Evolutionary conservation across 768 basidiomycete species (phyloP).

Genomic region (Myochromella boudieri): DNA sequence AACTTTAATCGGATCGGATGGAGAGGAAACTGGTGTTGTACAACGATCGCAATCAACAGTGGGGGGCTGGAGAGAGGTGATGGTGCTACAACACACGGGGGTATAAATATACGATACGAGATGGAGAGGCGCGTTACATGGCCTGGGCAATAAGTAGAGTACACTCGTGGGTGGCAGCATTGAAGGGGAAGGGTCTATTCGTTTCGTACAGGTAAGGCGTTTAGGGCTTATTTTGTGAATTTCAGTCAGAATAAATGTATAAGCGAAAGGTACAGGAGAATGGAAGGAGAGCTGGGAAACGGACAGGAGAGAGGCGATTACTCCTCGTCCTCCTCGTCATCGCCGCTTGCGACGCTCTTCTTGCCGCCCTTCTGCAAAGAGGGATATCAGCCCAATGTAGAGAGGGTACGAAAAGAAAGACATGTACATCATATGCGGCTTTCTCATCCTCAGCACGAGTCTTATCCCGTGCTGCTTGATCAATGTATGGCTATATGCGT

Average conservation of each 20-base stretch:
- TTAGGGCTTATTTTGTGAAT: too few relatives aligned
- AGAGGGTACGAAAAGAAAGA: background rate
- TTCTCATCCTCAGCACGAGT: slow-evolving; percentile 83
- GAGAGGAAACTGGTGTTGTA: too few relatives aligned
- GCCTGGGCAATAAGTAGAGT: slow-evolving; percentile 3
- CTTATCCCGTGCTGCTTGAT: slow-evolving; percentile 88
- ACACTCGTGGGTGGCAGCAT: background rate
- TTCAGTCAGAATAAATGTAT: too few relatives aligned
- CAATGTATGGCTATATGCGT: slow-evolving; percentile 73
- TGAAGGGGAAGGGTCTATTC: background rate
- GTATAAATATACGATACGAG: background rate
- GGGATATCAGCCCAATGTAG: slow-evolving; percentile 1
- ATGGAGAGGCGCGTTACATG: background rate
- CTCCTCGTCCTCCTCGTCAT: slow-evolving; percentile 34
- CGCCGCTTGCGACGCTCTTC: slow-evolving; percentile 28
- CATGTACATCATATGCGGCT: slow-evolving; percentile 44
- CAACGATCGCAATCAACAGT: too few relatives aligned
- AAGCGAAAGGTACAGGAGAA: background rate
- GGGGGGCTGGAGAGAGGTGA: too few relatives aligned
- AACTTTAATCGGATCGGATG: too few relatives aligned
- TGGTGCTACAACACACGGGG: too few relatives aligned
- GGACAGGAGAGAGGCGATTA: slow-evolving; percentile 4
- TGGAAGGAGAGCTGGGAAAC: background rate
- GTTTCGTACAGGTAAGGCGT: background rate
- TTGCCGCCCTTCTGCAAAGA: slow-evolving; percentile 17